Evolutionary conservation across 1,284 basidiomycete genomes (phyloP), one percentile per base, ranked within the genome.

Genomic region (Cerrena zonata): DNA sequence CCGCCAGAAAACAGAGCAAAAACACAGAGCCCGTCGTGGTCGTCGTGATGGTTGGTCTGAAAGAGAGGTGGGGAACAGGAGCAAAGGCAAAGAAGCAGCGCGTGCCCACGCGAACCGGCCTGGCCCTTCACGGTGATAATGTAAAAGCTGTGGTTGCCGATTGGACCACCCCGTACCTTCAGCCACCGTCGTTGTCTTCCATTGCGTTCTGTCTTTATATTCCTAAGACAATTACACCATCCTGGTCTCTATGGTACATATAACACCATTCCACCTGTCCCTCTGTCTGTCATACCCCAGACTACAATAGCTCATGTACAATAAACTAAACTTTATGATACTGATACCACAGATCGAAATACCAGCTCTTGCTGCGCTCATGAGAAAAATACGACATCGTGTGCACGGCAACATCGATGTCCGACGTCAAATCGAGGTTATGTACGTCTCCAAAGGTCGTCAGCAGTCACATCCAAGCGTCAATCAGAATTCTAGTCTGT

Each of bases 81-180:
- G 36, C 26, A 15, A 45, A 25, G 30, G 45, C 15, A 48, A 51
- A 47, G 30, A 34, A 34, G 30, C 30, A 34, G 30, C 30, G 40
- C 48, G 45, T 54, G 56, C 55, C 62, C 64, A 65, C 64, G 64
- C 62, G 63, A 65, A 59, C 53, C 52, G 47, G 55, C 53, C 51
- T 45, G 22, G 48, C 53, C 52, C 58, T 64, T 63, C 59, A 64
- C 61, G 37, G 61, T 61, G 62, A 65, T 58, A 60, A 56, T 55
- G 54, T 49, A 56, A 56, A 59, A 53, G 30, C 48, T 50, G 56
- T 54, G 51, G 56, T 57, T 59, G 56, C 49, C 49, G 45, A 30
- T 37, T 37, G 52, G 37, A 22, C 53, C 50, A 47, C 49, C 45
- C 34, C 49, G 48, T n/a, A 11, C n/a, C 24, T 22, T 22, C 43